These are phyloP conservation scores for Populus simonii DNA, from an alignment of 345 rosid genomes.

Conservation along the genomic window DNA sequence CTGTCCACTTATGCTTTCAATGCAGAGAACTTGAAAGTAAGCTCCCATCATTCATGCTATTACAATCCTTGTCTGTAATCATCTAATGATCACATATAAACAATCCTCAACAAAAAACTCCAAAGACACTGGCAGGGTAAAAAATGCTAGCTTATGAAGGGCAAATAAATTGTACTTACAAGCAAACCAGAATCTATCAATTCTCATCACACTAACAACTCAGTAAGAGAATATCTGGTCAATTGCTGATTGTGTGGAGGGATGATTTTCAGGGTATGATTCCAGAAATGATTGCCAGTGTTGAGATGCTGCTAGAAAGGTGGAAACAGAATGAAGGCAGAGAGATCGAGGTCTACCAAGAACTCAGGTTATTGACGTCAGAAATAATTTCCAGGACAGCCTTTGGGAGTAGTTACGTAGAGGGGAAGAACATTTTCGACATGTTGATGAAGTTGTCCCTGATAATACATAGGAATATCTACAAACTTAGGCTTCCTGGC, in stretches of 20 bases:
- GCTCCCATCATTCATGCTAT: too few species aligned
- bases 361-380: constrained; percentile 44
- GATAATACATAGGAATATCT: constrained; percentile 10
- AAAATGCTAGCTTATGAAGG: too few species aligned
- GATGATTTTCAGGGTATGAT: constrained; percentile 23
- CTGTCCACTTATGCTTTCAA: constrained; percentile 49
- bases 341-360: constrained; percentile 40
- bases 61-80: too few species aligned
- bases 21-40: constrained; percentile 43
- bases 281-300: constrained; percentile 35
- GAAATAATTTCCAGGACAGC: constrained; percentile 52
- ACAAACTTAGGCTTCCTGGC: constrained; percentile 2
- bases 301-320: constrained; percentile 39
- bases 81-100: too few species aligned
- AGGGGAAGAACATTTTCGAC: constrained; percentile 41
- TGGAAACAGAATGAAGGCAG: constrained; percentile 34
- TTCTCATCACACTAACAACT: too few species aligned
- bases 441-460: constrained; percentile 24
- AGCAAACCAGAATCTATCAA: too few species aligned
- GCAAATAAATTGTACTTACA: too few species aligned
- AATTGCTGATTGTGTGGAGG: too few species aligned
- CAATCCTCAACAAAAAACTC: neutral
- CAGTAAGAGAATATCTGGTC: too few species aligned
- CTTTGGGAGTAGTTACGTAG: constrained; percentile 46
- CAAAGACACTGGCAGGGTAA: too few species aligned